A percentile compares a stretch with the other conserved stretches of the same genome.
phyloP scores from a whole-genome alignment of 106 monocot species.

The Apostasia ramifera region DNA sequence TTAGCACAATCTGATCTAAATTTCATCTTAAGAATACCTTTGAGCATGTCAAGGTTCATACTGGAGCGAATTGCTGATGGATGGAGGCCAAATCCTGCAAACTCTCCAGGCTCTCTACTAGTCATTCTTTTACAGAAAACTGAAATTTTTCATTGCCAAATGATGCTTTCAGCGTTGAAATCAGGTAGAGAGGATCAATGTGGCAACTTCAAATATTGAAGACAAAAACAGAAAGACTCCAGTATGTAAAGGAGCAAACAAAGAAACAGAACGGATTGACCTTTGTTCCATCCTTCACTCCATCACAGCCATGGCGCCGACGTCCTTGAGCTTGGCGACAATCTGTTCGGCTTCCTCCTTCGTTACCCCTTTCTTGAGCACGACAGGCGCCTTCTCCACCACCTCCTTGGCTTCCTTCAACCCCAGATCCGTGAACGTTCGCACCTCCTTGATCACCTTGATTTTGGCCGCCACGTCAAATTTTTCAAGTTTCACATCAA shows the following conservation, averaged over 20 bases:
- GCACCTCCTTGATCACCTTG: constrained; percentile 92
- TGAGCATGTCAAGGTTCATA: too few species aligned
- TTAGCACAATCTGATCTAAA: too few species aligned
- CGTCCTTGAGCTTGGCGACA: constrained; percentile 68
- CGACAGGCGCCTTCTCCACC: constrained; percentile 91
- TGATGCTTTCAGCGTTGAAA: too few species aligned
- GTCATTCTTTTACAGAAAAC: too few species aligned
- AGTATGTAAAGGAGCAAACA: not conserved
- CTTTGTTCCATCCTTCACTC: constrained; percentile 30
- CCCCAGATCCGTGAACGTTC: constrained; percentile 78
- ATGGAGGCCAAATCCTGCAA: too few species aligned
- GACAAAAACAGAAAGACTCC: not conserved
- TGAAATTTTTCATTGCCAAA: too few species aligned
- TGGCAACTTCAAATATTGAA: not conserved
- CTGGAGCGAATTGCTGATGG: too few species aligned
- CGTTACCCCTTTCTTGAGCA: constrained; percentile 59
- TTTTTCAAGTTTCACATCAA: constrained; percentile 87
- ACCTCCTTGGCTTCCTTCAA: constrained; percentile 96
- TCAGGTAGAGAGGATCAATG: too few species aligned
- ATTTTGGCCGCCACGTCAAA: constrained; percentile 84
- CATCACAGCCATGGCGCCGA: constrained; percentile 59
- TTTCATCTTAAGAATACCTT: too few species aligned
- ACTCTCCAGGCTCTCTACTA: too few species aligned
- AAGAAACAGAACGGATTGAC: not conserved
- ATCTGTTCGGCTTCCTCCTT: constrained; percentile 87